Base-by-base conservation (phyloP, 2,329 filamentous ascomycete species). In the Pleomassaria siparia region DNA sequence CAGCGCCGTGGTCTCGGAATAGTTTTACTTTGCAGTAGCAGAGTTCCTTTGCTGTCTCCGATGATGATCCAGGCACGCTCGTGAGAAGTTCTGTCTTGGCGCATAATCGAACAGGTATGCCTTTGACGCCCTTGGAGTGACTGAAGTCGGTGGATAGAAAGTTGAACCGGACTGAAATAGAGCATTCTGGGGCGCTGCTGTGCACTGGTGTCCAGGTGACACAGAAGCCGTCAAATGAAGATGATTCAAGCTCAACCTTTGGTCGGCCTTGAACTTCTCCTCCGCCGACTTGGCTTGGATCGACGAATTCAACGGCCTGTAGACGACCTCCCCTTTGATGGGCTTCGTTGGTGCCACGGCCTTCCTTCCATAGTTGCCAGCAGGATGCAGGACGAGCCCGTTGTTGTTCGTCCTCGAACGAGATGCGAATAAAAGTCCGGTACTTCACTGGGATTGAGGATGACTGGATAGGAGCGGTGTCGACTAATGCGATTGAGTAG, bases 121-220 rank as follows among this genome's bases (percentile, higher is more conserved):
- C 94, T 72, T 97, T 99, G 40, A 99, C 94, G 37, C 94, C 94
- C 67, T 99, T 99, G 9, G 94, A 97, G 66, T 97, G 94, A 70
- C 92, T 97, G 68, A 97, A 99, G 67, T 99, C 94, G 8, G 94
- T 99, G 0, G 94, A 99, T 0, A 99, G 78, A 66, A 99, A 99
- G 74, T 99, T 99, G 79, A 97, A 99, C 37, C 94, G 88, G 11
- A 97, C 89, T 8, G 91, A 88, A 46, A 99, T 84, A 40, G 85
- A 88, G 69, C 91, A 94, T 60, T 96, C 91, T 3, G 87, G 76
- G 0, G 76, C 72, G 0, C 85, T 84, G 40, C 85, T 86, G 33
- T 81, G 72, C n/a, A 61, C 59, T 0, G 90, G 87, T 0, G 86
- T 88, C 92, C 92, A 97, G 5, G 86, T 82, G 4, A 97, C 89